Evolutionary conservation across 345 rosid species (phyloP), one percentile per base, ranked within the genome.

Genomic region (Hibiscus mutabilis): DNA sequence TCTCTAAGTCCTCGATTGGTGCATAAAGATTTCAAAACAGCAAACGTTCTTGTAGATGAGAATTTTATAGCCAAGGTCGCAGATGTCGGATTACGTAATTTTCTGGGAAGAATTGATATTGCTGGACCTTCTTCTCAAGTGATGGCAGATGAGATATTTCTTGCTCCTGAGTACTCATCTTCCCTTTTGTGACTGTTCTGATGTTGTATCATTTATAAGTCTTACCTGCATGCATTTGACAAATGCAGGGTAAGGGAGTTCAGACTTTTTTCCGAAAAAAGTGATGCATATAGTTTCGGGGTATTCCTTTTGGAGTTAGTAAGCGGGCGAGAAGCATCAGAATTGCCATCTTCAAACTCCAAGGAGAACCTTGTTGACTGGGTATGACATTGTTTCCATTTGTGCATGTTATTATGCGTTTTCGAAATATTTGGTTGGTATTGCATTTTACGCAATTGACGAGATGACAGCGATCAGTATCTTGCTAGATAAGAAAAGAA

Each of bases 211-310:
- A n/a, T 65, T 60, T 67, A 66, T 33, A 21, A 62, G 15, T 49
- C 61, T 79, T 55, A 75, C 71, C 8, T 51, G 60, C 57, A 27
- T 68, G 55, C 10, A 19, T n/a, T 75, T 6, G 12, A 3, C 37
- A 33, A 18, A 11, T 78, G 60, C 82, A 91, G 98, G 88, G 97
- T 88, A 73, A 83, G 62, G 76, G 98, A 94, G 75, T 94, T 94
- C 74, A 82, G 85, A 78, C 79, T 87, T 70, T 91, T 89, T 80
- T 94, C 98, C 47, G 97, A 91, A 24, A 94, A 91, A 77, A 87
- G 98, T 61, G 98, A 94, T 67, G 89, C 79, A 1, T 94, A 87
- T 79, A 89, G 97, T 79, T 94, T 94, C 69, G 98, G 97, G 6
- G 91, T 91, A 44, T 94, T 94, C 76, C 96, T 94, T 71, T 81